Percentiles rank a stretch among this genome's conserved stretches.
Evolutionary conservation across 78 protist genomes (phyloP).

Genomic region (Dictyostelium firmibasis): DNA sequence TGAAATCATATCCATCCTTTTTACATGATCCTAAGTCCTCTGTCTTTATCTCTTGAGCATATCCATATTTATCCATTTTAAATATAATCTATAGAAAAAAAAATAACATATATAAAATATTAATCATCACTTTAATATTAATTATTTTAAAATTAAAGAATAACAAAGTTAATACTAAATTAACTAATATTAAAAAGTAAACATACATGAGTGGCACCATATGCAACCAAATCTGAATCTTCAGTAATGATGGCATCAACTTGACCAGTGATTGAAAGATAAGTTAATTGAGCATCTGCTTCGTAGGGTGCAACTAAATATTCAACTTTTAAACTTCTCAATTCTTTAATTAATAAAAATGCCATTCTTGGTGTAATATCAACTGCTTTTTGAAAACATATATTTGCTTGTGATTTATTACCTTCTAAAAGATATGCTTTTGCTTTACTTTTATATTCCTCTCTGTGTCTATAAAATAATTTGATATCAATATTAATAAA

Average conservation of each 20-base stretch:
- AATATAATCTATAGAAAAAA: constrained; percentile 34
- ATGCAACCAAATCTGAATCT: constrained; percentile 97
- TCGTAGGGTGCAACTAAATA: constrained; percentile 99
- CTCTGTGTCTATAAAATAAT: constrained; percentile 47
- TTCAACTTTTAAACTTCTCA: constrained; percentile 63
- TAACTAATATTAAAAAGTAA: neutral
- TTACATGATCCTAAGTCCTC: constrained; percentile 33
- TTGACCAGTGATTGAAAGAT: constrained; percentile 65
- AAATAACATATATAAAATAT: too few species aligned
- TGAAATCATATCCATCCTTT: constrained; percentile 26
- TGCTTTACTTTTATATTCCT: constrained; percentile 35
- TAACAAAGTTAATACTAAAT: neutral
- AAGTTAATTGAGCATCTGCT: constrained; percentile 99
- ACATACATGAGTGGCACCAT: constrained; percentile 80
- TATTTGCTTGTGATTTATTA: constrained; percentile 30
- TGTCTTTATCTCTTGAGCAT: constrained; percentile 56
- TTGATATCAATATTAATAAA: neutral
- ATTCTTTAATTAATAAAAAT: constrained; percentile 68
- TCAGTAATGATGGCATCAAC: constrained; percentile 95
- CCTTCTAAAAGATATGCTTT: constrained; percentile 62
- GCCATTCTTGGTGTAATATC: constrained; percentile 92
- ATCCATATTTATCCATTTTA: constrained; percentile 89
- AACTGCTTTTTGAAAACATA: constrained; percentile 74
- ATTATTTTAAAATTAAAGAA: neutral
- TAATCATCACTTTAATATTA: too few species aligned